Base-by-base conservation (phyloP, 441 rosid species). In the Bruguiera hainesii region DNA sequence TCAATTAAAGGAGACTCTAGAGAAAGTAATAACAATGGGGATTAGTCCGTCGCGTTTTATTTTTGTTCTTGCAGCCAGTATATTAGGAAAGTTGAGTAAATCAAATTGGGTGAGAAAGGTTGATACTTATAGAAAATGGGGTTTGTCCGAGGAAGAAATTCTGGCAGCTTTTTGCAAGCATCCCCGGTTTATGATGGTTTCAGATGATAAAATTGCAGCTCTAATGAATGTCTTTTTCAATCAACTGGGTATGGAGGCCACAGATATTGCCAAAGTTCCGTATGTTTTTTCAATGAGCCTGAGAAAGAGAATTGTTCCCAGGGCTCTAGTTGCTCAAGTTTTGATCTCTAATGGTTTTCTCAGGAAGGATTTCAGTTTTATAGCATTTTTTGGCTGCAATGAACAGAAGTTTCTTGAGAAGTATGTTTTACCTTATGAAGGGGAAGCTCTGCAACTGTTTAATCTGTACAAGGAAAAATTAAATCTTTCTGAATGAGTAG, bases 111-210 rank as follows among this genome's bases (percentile, higher is more conserved):
- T 71, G 26, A 68, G 21, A 39, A 79, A 75, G 39, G 7, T 74
- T 25, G 51, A 61, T 20, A 20, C 65, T 39, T 75, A 20, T 57
- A 31, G 19, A 68, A 61, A 56, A 62, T 81, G 74, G 64, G 85
- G 76, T 63, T 73, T 68, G 75, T 73, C 79, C 15, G 67, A 68
- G 35, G 68, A 71, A 30, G 76, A 73, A 28, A 42, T 79, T 60
- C 29, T 31, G 11, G 30, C 13, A 0, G 73, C 68, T 8, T 70
- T 80, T 48, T n/a, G 11, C 19, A 75, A 65, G 61, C 0, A 9
- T 16, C 84, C 84, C 6, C 9, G 8, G 19, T 56, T 23, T 58
- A 61, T 77, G 78, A 2, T 1, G 2, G 0, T 11, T 0, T 75
- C 78, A 1, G 71, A 66, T 51, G 59, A 77, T 57, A 73, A 66